Base-by-base conservation (phyloP, 352 stramenopile species). In the Pythium aristosporum region DNA sequence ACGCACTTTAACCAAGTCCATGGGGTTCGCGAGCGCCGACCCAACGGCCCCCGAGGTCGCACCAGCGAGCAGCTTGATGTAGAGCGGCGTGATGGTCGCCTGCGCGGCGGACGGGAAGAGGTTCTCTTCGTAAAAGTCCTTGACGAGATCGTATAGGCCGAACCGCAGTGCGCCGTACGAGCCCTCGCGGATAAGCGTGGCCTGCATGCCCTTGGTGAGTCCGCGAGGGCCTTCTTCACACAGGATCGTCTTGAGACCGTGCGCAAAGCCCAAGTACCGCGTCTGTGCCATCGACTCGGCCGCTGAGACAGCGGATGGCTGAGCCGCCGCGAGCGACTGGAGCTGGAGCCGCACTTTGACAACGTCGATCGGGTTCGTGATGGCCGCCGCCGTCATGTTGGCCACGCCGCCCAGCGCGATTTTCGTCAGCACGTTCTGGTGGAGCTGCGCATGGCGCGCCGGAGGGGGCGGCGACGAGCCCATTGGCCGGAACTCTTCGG, bases 131-230 rank as follows among this genome's bases (percentile, higher is more conserved):
- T 91, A 81, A 39, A 82, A 72, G 47, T 88, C 75, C 69, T 95
- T 95, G 48, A 90, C 71, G 25, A 82, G 68, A 55, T 92, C 84
- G 64, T 93, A 95, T 30, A 90, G 67, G 5, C 86, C 86, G 54
- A 95, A 89, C 63, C 86, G 79, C 52, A 95, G 74, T 43, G 76
- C 82, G 49, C 78, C 87, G 75, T 95, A 95, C 41, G 80, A 80
- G n/a, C 76, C 82, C 50, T 92, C 82, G 37, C 86, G 74, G 15
- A 88, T 62, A 28, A 91, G 61, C 34, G 82, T 87, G 36, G 86
- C 80, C 53, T 81, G 69, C 53, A 86, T 72, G 25, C 86, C 86
- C 52, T 87, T 86, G 55, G 73, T 74, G 30, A 87, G 71, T 9
- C 81, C 83, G 28, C 59, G 51, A 30, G 82, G 61, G 32, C 85